Evolutionary conservation across 371 early-diverging fungal species (phyloP).

Genomic region (Apophysomyces variabilis): DNA sequence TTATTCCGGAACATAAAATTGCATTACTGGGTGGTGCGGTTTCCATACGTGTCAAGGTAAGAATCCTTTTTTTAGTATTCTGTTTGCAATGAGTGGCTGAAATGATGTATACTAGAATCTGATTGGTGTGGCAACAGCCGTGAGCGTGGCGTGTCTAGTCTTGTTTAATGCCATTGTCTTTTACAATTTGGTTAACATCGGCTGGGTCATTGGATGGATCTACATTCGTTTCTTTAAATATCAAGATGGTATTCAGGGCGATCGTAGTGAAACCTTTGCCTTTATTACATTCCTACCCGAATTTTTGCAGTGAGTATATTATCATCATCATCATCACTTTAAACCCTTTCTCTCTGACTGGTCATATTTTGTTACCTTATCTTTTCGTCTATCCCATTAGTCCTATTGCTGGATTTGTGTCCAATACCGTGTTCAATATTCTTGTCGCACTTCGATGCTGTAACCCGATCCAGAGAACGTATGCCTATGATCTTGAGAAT

Average conservation of each 20-base stretch:
- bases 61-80: not conserved
- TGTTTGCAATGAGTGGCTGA: not conserved
- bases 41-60: slow-evolving; percentile 74
- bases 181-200: slow-evolving; percentile 62
- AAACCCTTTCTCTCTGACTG: no score
- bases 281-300: slow-evolving; percentile 86
- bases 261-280: slow-evolving; percentile 83
- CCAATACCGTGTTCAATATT: slow-evolving; percentile 51
- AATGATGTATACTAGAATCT: slow-evolving; percentile 29
- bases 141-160: slow-evolving; percentile 37
- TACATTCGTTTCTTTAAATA: slow-evolving; percentile 81
- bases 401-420: slow-evolving; percentile 55
- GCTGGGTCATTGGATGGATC: slow-evolving; percentile 75
- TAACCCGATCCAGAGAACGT: slow-evolving; percentile 51
- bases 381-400: slow-evolving; percentile 22
- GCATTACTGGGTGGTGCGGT: slow-evolving; percentile 56
- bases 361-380: not conserved
- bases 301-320: slow-evolving; percentile 62
- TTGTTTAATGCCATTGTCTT: slow-evolving; percentile 47
- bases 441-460: slow-evolving; percentile 55
- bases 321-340: no score
- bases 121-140: slow-evolving; percentile 45
- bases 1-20: slow-evolving; percentile 67
- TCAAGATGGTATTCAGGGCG: slow-evolving; percentile 82
- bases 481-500: slow-evolving; percentile 53